These are phyloP conservation scores for Panicum hallii DNA, from an alignment of 202 grass and related monocot genomes.

Conservation along the genomic window DNA sequence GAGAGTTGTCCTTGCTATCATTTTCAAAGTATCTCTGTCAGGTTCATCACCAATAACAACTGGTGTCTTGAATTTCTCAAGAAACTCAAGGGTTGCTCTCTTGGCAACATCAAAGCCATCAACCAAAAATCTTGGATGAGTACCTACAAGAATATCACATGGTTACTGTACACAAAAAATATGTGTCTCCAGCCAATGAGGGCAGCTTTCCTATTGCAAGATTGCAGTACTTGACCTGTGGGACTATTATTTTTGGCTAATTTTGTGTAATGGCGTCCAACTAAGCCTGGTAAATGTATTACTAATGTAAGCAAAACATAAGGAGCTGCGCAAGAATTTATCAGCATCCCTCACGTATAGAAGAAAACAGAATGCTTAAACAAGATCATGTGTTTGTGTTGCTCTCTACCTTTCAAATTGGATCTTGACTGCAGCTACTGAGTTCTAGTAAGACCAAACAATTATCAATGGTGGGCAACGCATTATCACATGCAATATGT, in stretches of 20 bases:
- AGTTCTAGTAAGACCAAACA: not conserved
- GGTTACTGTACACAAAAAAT: not conserved
- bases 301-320: not conserved
- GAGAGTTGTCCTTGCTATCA: slow-evolving; percentile 93
- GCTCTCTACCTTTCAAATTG: not conserved
- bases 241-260: not conserved
- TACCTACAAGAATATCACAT: slow-evolving; percentile 57
- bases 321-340: not conserved
- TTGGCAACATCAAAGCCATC: slow-evolving; percentile 98
- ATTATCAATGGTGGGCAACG: not conserved
- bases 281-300: not conserved
- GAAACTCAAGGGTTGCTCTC: slow-evolving; percentile 92
- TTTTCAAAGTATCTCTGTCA: slow-evolving; percentile 92
- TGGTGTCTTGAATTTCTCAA: slow-evolving; percentile 86
- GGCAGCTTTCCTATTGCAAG: not conserved
- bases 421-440: not conserved
- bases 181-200: not conserved
- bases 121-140: slow-evolving; percentile 92
- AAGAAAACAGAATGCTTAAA: not conserved
- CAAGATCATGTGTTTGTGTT: not conserved
- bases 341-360: not conserved
- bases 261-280: not conserved
- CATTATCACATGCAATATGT: not conserved
- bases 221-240: not conserved
- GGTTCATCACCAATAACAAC: slow-evolving; percentile 85